phyloP scores from a whole-genome alignment of 2,329 filamentous ascomycete genomes.

The Shiraia sp. region DNA sequence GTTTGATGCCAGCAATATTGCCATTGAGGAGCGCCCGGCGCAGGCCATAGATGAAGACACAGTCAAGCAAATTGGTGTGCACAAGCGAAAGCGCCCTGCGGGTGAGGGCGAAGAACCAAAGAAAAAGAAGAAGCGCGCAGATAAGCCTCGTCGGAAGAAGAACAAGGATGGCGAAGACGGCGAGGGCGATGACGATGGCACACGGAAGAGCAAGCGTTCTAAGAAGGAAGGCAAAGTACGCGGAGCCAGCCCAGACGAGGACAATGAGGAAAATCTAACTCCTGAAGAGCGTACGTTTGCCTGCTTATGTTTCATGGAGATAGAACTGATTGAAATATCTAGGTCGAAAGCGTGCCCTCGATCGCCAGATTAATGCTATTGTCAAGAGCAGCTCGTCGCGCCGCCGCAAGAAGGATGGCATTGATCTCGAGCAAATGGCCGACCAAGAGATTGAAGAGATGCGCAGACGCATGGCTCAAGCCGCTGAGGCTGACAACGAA shows the following conservation, averaged over 20 bases:
- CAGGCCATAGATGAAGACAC: constrained; percentile 65
- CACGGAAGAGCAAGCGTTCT: constrained; percentile 57
- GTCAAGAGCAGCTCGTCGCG: constrained; percentile 80
- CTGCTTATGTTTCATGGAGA: not conserved
- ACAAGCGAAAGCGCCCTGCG: constrained; percentile 67
- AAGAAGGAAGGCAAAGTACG: constrained; percentile 44
- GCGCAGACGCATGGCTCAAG: constrained; percentile 86
- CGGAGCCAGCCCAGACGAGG: constrained; percentile 55
- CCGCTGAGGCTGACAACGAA: constrained; percentile 82
- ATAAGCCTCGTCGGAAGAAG: constrained; percentile 57
- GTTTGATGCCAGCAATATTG: constrained; percentile 64
- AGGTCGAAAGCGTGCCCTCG: constrained; percentile 78
- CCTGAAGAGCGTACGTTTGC: constrained; percentile 74
- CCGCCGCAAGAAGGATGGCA: constrained; percentile 79
- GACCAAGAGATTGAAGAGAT: constrained; percentile 88
- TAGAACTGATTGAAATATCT: constrained; percentile 16
- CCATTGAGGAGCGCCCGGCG: constrained; percentile 63
- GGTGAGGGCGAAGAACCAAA: constrained; percentile 62
- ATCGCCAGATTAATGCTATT: constrained; percentile 84
- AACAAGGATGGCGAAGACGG: constrained; percentile 51
- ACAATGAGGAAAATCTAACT: constrained; percentile 77
- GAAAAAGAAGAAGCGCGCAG: constrained; percentile 70
- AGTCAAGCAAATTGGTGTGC: constrained; percentile 62
- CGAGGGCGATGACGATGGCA: constrained; percentile 57
- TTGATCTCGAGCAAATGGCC: constrained; percentile 87